Base-by-base conservation (phyloP, 2,329 filamentous ascomycete species). In the Hymenoscyphus fraxineus region DNA sequence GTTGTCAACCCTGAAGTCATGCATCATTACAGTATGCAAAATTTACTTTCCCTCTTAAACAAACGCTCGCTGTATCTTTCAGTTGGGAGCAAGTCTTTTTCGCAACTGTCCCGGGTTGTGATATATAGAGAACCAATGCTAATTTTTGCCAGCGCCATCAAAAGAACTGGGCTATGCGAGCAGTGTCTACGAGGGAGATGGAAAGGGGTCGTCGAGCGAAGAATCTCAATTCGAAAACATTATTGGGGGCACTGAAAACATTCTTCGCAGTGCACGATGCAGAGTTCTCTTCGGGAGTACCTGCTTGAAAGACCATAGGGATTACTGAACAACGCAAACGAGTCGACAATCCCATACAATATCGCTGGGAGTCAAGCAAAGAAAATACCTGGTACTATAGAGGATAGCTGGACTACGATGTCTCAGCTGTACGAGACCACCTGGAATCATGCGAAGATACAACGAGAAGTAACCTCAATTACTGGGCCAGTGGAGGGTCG, bases 191-290 rank as follows among this genome's bases (percentile, higher is more conserved):
- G 41, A 40, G 27, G 31, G 44, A 9, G 31, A 47, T 22, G 61
- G 56, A 13, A 58, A 63, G 22, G 56, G 40, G 2, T 27, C 16
- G 2, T 27, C 32, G 2, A 57, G 35, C 32, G 39, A 58, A 41
- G 61, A 63, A 27, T n/a, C 27, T n/a, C 27, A 15, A 16, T 60
- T 60, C 35, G 59, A 60, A 32, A 41, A 60, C 54, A 31, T 38
- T 6, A 63, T 58, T 31, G 61, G 61, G 6, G 56, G 41, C 12
- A 58, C 61, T 5, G 61, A 63, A 27, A 63, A 63, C 9, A 63
- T 63, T 35, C 38, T 58, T 41, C 31, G 54, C 15, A 63, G 61
- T 27, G 22, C 61, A 13, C 44, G 61, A 51, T 63, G 59, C 16
- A 54, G 47, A 51, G 59, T 51, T 16, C 39, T 60, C 3, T 60